Evolutionary conservation across 108 stramenopile species (phyloP).

Genomic region (Skeletonema marinoi): DNA sequence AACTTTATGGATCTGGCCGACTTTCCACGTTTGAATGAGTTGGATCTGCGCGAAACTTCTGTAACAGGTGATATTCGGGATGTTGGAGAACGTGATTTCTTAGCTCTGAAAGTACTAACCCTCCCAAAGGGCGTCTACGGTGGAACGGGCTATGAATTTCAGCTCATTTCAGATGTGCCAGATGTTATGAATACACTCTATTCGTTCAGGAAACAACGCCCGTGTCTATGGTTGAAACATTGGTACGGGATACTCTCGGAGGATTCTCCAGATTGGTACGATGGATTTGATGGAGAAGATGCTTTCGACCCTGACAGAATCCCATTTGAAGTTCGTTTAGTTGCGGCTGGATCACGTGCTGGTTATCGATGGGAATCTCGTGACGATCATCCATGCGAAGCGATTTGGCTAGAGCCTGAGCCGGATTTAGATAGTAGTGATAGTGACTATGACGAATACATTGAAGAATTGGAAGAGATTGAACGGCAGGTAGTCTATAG

Average conservation of each 20-base stretch:
- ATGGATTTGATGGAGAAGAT: too few relatives aligned
- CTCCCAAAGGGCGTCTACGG: neutral
- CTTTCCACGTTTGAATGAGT: neutral
- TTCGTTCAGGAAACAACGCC: too few relatives aligned
- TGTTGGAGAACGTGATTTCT: neutral
- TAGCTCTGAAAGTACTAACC: neutral
- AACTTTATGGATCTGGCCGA: constrained; percentile 2
- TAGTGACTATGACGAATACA: neutral
- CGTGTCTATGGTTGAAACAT: too few relatives aligned
- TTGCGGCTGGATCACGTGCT: neutral
- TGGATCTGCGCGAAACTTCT: neutral
- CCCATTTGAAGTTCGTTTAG: neutral
- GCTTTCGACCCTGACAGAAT: too few relatives aligned
- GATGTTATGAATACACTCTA: too few relatives aligned
- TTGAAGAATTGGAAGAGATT: neutral
- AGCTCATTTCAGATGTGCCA: too few relatives aligned
- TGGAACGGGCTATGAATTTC: neutral
- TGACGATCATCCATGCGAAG: neutral
- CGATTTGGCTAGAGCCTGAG: neutral
- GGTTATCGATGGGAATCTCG: neutral
- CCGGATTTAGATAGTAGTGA: neutral
- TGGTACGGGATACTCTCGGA: too few relatives aligned
- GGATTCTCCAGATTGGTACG: too few relatives aligned
- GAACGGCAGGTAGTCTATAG: neutral
- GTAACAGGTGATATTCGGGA: neutral